A percentile compares a stretch with the other conserved stretches of the same genome.
Conservation (phyloP, 2,329 filamentous ascomycete species). For the Epichloe gansuensis region DNA sequence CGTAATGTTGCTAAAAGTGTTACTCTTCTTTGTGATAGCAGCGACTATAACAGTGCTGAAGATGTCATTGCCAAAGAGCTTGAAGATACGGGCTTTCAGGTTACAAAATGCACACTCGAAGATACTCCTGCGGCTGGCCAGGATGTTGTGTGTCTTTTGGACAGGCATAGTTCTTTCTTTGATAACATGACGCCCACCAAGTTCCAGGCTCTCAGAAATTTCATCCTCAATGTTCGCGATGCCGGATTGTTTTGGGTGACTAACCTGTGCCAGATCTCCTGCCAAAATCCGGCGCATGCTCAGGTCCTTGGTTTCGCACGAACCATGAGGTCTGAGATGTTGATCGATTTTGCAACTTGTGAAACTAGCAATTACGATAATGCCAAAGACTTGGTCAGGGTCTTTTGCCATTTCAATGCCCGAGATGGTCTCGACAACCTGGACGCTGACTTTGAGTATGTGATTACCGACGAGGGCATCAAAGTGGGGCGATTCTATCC, state of each 20-base stretch:
- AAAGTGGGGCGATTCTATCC: not conserved
- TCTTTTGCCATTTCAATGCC: not conserved
- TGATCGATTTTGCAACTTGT: constrained; percentile 15
- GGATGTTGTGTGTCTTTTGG: not conserved
- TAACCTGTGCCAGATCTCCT: constrained; percentile 12
- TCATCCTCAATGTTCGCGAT: constrained; percentile 3
- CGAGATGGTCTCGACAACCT: not conserved
- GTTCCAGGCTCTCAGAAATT: constrained; percentile 2
- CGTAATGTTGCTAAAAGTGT: not conserved
- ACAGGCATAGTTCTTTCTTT: constrained; percentile 4
- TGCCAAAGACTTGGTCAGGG: not conserved
- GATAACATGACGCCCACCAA: constrained; percentile 4
- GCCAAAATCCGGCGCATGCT: constrained; percentile 16
- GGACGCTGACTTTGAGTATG: constrained; percentile 2
- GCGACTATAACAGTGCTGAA: not conserved
- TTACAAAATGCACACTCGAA: not conserved
- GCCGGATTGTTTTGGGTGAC: constrained; percentile 19
- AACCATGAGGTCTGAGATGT: constrained; percentile 16
- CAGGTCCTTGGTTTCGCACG: constrained; percentile 15
- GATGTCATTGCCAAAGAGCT: not conserved
- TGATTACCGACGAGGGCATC: not conserved
- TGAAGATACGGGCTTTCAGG: not conserved
- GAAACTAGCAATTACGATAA: constrained; percentile 11
- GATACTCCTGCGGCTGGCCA: not conserved
- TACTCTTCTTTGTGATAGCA: not conserved